Evolutionary conservation across 768 basidiomycete genomes (phyloP).

Genomic region (Phallus indusiatus): DNA sequence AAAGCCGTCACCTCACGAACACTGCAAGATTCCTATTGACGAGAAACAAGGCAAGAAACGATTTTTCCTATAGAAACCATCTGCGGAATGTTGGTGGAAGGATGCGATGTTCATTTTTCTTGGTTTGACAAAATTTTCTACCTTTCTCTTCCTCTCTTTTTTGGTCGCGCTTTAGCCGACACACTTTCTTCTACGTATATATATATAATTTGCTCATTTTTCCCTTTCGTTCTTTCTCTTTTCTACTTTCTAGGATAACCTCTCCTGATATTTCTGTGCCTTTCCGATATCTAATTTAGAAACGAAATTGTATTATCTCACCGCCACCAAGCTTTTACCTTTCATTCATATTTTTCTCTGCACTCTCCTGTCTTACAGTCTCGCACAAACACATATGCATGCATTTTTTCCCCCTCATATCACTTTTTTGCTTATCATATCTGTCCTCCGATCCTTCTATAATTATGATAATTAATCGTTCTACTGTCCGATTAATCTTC

Average conservation of each 20-base stretch:
- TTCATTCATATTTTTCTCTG: neutral
- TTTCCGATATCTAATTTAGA: slow-evolving; percentile 11
- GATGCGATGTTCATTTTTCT: neutral
- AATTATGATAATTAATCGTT: neutral
- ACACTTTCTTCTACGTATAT: slow-evolving; percentile 16
- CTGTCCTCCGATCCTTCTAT: neutral
- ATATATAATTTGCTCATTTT: slow-evolving; percentile 13
- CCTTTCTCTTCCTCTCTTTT: neutral
- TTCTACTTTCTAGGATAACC: neutral
- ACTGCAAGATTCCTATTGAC: slow-evolving; percentile 65
- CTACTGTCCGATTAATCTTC: no score
- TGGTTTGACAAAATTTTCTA: slow-evolving; percentile 9
- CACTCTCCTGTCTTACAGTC: neutral
- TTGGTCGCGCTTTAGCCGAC: neutral
- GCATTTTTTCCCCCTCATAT: neutral
- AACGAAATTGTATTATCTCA: neutral
- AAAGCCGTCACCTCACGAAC: slow-evolving; percentile 42
- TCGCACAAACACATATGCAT: neutral
- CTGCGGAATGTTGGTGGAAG: neutral
- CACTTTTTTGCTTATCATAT: neutral
- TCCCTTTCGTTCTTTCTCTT: slow-evolving; percentile 24
- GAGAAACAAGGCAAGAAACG: slow-evolving; percentile 66
- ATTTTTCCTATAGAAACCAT: slow-evolving; percentile 41
- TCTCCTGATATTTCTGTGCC: slow-evolving; percentile 11
- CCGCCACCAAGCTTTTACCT: neutral